These are phyloP conservation scores for Tuber brumale DNA, from an alignment of 495 filamentous ascomycete genomes.

Conservation along the genomic window DNA sequence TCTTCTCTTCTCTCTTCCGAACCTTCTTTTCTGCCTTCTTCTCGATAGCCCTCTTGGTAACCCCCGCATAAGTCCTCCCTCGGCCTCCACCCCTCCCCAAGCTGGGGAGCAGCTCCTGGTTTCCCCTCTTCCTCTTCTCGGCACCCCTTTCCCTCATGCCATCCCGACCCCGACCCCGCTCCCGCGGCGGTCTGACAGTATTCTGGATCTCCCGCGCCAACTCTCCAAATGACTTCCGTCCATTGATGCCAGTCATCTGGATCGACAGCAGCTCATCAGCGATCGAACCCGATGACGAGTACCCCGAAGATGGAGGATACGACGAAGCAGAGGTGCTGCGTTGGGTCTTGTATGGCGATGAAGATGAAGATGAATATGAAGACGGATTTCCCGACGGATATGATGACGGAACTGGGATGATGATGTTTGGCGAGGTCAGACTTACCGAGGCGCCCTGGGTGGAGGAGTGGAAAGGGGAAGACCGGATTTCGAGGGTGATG, in stretches of 20 bases:
- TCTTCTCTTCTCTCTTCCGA: not conserved
- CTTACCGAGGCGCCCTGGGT: not conserved
- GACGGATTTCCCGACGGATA: not conserved
- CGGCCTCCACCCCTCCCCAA: not conserved
- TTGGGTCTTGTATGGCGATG: not conserved
- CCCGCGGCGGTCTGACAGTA: not conserved
- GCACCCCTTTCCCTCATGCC: not conserved
- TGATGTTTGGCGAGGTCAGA: not conserved
- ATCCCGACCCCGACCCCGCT: not conserved
- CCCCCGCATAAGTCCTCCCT: not conserved
- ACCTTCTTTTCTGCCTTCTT: not conserved
- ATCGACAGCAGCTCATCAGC: not conserved
- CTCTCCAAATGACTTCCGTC: not conserved
- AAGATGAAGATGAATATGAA: not conserved
- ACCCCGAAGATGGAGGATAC: not conserved
- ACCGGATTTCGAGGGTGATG: not conserved
- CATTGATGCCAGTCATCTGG: not conserved
- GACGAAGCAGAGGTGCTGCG: not conserved
- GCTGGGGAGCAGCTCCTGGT: not conserved
- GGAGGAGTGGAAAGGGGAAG: not conserved
- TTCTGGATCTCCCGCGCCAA: not conserved
- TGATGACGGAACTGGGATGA: not conserved
- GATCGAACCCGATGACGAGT: not conserved
- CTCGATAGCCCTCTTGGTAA: not conserved
- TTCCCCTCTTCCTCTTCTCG: not conserved